Conservation (phyloP, 371 early-diverging fungal species). For the Apophysomyces trapeziformis region DNA sequence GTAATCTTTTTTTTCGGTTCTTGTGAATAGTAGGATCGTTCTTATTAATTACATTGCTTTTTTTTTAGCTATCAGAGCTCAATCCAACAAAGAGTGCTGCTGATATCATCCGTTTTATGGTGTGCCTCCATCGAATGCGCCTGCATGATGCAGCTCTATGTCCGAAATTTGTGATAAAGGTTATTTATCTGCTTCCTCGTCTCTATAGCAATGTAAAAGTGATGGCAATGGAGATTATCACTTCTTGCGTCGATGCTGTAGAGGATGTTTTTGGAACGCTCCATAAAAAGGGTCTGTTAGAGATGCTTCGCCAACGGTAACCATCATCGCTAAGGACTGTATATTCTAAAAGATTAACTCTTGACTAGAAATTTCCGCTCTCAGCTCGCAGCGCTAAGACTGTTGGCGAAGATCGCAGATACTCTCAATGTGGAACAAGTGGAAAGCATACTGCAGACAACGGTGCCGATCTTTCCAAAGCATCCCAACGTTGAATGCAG, state of each 20-base stretch:
- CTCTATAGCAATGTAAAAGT: constrained; percentile 40
- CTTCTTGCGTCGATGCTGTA: constrained; percentile 49
- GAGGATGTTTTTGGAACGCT: constrained; percentile 49
- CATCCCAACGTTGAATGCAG: constrained; percentile 54
- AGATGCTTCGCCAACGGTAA: constrained; percentile 43
- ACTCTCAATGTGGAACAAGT: constrained; percentile 44
- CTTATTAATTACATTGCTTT: background rate
- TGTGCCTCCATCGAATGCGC: constrained; percentile 48
- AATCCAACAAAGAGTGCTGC: background rate
- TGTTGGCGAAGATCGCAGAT: constrained; percentile 53
- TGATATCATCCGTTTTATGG: constrained; percentile 29
- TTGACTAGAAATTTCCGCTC: constrained; percentile 54
- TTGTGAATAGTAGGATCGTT: background rate
- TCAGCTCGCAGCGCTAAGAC: constrained; percentile 56
- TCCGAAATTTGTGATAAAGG: constrained; percentile 32
- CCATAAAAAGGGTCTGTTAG: constrained; percentile 22
- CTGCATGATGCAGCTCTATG: constrained; percentile 46
- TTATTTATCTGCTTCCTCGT: constrained; percentile 43
- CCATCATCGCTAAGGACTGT: background rate
- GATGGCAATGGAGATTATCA: constrained; percentile 59
- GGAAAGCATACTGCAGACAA: constrained; percentile 39
- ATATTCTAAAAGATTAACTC: background rate
- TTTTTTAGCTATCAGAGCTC: background rate
- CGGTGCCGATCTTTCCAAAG: constrained; percentile 36
- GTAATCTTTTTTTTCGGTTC: constrained; percentile 15